Percentiles rank a stretch among this genome's conserved stretches.
phyloP scores from a whole-genome alignment of 176 grass and related monocot species.

The Oryza glaberrima region DNA sequence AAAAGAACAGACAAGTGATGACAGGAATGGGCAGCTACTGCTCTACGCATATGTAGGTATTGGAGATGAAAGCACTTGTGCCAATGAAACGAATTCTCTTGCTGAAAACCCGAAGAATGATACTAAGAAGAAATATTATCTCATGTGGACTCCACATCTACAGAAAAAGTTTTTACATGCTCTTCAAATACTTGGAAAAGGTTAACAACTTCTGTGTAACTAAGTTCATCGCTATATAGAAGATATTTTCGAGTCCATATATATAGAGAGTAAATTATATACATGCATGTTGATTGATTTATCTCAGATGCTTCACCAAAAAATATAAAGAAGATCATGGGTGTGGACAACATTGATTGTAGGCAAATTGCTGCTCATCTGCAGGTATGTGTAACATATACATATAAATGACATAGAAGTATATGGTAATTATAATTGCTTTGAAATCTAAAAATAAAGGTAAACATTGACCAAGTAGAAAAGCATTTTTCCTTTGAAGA shows the following conservation, averaged over 20 bases:
- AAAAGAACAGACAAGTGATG: not conserved
- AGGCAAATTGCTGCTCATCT: slow-evolving; percentile 44
- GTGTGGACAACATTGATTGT: not conserved
- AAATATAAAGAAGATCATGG: slow-evolving; percentile 32
- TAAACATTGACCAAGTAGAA: not conserved
- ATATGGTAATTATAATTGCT: no score
- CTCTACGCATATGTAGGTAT: slow-evolving; percentile 2
- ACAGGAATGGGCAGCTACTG: not conserved
- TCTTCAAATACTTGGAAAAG: slow-evolving; percentile 36
- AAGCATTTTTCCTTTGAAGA: not conserved
- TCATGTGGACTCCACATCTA: slow-evolving; percentile 42
- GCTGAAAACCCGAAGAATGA: not conserved
- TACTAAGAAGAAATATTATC: not conserved
- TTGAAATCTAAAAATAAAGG: no score
- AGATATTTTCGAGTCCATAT: not conserved
- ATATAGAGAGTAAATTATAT: not conserved
- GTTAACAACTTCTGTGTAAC: not conserved
- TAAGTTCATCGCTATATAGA: not conserved
- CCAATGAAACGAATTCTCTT: not conserved
- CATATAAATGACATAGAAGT: no score
- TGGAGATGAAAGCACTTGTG: not conserved
- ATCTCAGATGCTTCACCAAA: slow-evolving; percentile 35
- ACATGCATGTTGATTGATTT: not conserved
- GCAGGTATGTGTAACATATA: slow-evolving; percentile 15
- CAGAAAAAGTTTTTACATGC: slow-evolving; percentile 39